Evolutionary conservation across 2,329 filamentous ascomycete genomes (phyloP).

Genomic region (Curvularia verruculosa): DNA sequence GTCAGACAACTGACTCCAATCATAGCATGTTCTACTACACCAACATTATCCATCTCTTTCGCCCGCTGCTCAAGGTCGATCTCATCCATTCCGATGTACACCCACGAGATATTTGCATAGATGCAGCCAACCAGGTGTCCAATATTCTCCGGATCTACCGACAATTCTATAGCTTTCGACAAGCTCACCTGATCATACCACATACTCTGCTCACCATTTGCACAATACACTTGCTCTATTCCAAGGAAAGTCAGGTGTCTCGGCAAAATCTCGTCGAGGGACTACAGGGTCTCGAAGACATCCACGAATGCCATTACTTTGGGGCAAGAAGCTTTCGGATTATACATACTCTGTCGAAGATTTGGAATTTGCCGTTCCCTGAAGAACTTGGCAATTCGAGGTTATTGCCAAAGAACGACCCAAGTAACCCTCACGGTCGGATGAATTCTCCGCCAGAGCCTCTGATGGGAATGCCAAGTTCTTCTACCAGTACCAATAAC

Average conservation of each 20-base stretch:
- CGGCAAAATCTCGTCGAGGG: conserved; percentile 50
- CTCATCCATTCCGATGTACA: conserved; percentile 63
- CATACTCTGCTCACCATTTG: conserved; percentile 51
- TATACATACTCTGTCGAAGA: conserved; percentile 50
- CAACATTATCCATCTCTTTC: conserved; percentile 73
- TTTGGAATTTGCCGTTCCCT: conserved; percentile 54
- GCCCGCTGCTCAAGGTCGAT: conserved; percentile 71
- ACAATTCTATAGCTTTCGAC: conserved; percentile 52
- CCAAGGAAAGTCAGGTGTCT: conserved; percentile 46
- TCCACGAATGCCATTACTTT: conserved; percentile 54
- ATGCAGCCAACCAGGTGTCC: conserved; percentile 54
- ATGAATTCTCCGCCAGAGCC: conserved; percentile 32
- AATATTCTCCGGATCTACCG: conserved; percentile 52
- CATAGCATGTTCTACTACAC: conserved; percentile 70
- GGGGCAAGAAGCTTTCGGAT: conserved; percentile 53
- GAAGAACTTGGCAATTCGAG: conserved; percentile 41
- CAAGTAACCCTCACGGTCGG: conserved; percentile 16
- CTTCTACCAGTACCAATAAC: conserved; percentile 16
- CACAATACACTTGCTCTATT: conserved; percentile 55
- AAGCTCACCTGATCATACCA: conserved; percentile 48
- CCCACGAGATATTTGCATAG: conserved; percentile 69
- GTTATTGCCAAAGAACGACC: conserved; percentile 29
- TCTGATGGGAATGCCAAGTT: conserved; percentile 24
- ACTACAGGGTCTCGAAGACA: conserved; percentile 51
- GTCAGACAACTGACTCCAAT: conserved; percentile 13